Evolutionary conservation across 352 stramenopile species (phyloP), one percentile per base, ranked within the genome.

Genomic region (Globisporangium solare): DNA sequence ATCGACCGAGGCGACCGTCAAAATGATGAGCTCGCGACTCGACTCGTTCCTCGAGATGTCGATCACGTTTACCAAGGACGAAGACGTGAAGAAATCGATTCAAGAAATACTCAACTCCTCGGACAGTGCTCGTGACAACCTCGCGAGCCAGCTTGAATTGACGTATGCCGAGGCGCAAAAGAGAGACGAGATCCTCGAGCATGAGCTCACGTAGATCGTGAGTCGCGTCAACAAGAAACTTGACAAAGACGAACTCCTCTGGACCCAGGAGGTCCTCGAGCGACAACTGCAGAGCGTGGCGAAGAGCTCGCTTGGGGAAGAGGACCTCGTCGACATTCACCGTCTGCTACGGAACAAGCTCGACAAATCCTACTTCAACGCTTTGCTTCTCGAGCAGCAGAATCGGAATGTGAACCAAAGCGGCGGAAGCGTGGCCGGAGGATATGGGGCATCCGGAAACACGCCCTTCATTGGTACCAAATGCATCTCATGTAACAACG

Each of bases 211-310:
- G 41, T 79, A 91, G 41, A 65, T 91, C 15, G 74, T 80, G 18
- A 68, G 67, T 8, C 78, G 78, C 7, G 74, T 91, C 31, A 83
- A 76, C 51, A 89, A 85, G 60, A 90, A 90, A 40, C 64, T 86
- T 2, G 80, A 91, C 60, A 88, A 89, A 59, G 78, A 88, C 53
- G 76, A 91, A 27, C 64, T 91, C 35, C 65, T 89, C 4, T 91
- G 80, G 80, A 91, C 80, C 0, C 78, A 87, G 47, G 76, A 87
- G 41, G 71, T 89, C 17, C 61, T 89, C 2, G 76, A 89, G 52
- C 64, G 76, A 13, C 70, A 88, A 60, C 67, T 88, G 11, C 71
- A 88, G 24, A 84, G 72, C 35, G 71, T 91, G 22, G 80, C 80
- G 12, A 91, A 88, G 53, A 60, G 64, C 3, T 83, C 76, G 1